A percentile compares a stretch with the other conserved stretches of the same genome.
Evolutionary conservation across 495 filamentous ascomycete genomes (phyloP).

Genomic region (Aspergillus saccharolyticus): DNA sequence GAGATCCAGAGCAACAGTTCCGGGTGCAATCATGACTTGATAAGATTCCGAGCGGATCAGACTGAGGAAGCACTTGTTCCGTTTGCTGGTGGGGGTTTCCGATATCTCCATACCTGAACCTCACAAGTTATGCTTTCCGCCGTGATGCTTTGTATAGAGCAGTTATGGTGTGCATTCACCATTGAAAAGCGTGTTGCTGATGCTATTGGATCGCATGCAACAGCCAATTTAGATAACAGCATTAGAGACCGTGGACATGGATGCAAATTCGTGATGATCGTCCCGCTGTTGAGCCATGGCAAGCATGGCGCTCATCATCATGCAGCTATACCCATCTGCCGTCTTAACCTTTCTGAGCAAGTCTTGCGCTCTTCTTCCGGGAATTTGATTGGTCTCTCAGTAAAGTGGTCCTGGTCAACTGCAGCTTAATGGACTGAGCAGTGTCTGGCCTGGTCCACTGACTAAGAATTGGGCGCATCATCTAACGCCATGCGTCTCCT

Average conservation of each 20-base stretch:
- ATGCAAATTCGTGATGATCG: not conserved
- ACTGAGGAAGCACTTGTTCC: not conserved
- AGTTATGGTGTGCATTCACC: not conserved
- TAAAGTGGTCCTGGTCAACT: too few species aligned
- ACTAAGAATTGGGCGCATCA: conserved; percentile 6
- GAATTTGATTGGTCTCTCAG: not conserved
- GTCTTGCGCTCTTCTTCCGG: not conserved
- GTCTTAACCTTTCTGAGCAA: not conserved
- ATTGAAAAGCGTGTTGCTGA: too few species aligned
- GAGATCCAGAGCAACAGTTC: not conserved
- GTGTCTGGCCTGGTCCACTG: conserved; percentile 14
- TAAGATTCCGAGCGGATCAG: not conserved
- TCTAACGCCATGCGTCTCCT: not conserved
- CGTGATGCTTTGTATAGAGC: not conserved
- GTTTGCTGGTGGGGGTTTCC: not conserved
- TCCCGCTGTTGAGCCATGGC: not conserved
- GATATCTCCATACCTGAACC: not conserved
- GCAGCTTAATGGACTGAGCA: not conserved
- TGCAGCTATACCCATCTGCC: not conserved
- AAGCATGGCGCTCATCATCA: not conserved
- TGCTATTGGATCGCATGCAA: not conserved
- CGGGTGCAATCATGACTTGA: not conserved
- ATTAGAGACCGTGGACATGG: not conserved
- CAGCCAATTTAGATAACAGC: not conserved
- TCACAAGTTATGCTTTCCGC: too few species aligned